Evolutionary conservation across 2,329 filamentous ascomycete species (phyloP).

Genomic region (Aspergillus luchuensis): DNA sequence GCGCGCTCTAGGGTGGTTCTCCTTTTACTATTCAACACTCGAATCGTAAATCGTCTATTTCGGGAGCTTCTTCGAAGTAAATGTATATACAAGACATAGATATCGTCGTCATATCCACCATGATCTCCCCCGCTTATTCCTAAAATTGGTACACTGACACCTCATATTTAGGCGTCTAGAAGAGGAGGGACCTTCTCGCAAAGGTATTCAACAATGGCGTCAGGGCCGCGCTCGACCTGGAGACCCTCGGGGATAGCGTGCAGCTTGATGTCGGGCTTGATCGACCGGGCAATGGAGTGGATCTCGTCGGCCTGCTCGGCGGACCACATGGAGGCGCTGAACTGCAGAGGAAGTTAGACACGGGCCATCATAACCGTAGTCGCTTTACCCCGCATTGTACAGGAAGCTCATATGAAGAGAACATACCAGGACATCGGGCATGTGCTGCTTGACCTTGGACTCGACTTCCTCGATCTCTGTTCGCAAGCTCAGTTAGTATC

Average conservation of each 20-base stretch:
- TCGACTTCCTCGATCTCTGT: slow-evolving; percentile 58
- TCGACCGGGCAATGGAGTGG: slow-evolving; percentile 39
- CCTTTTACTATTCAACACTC: background rate
- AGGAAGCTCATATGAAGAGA: background rate
- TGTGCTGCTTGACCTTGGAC: slow-evolving; percentile 53
- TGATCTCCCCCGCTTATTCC: background rate
- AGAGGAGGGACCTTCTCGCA: slow-evolving; percentile 43
- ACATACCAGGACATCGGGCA: slow-evolving; percentile 59
- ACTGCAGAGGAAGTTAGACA: slow-evolving; percentile 44
- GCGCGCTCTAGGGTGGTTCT: background rate
- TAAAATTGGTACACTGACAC: background rate
- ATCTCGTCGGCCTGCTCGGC: slow-evolving; percentile 43
- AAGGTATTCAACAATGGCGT: slow-evolving; percentile 47
- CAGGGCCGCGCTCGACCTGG: slow-evolving; percentile 46
- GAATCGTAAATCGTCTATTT: background rate
- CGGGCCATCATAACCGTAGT: background rate
- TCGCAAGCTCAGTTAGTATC: background rate
- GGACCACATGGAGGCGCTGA: slow-evolving; percentile 64
- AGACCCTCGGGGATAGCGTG: slow-evolving; percentile 47
- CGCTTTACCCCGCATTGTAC: slow-evolving; percentile 1
- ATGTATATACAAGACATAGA: slow-evolving; percentile 4
- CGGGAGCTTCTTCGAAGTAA: background rate
- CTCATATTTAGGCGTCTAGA: slow-evolving; percentile 29
- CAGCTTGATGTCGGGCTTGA: slow-evolving; percentile 44
- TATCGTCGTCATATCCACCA: background rate